phyloP scores from a whole-genome alignment of 441 rosid species.

The Omphalea diandra region DNA sequence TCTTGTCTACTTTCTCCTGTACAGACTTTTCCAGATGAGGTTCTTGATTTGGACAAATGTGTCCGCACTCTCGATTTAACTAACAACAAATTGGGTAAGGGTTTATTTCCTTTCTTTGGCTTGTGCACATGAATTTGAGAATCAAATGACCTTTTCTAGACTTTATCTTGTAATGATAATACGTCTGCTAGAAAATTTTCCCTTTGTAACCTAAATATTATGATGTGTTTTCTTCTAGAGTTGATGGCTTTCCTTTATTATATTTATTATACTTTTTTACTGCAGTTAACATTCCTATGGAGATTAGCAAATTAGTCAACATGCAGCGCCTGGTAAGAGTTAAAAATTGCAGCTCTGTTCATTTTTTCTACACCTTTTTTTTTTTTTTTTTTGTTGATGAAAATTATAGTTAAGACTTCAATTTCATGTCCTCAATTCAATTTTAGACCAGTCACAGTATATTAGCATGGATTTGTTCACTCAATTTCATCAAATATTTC shows the following conservation, averaged over 20 bases:
- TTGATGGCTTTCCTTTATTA: slow-evolving; percentile 3
- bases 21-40: slow-evolving; percentile 83
- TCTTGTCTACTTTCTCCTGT: slow-evolving; percentile 23
- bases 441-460: background rate
- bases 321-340: slow-evolving; percentile 86
- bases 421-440: background rate
- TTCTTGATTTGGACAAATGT: slow-evolving; percentile 63
- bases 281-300: slow-evolving; percentile 86
- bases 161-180: background rate
- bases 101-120: background rate
- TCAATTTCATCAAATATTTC: background rate
- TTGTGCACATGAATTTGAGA: slow-evolving; percentile 1
- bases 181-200: background rate
- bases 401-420: slow-evolving; percentile 1
- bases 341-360: background rate
- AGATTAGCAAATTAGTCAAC: slow-evolving; percentile 70
- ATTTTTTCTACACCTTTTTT: background rate
- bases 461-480: background rate
- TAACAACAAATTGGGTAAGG: slow-evolving; percentile 75
- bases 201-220: background rate
- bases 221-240: background rate
- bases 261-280: slow-evolving; percentile 12
- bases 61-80: slow-evolving; percentile 90
- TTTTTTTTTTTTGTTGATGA: too few species aligned
- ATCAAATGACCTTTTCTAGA: background rate